Conservation (phyloP, 805 yeast genomes). For the Saturnispora diversa region DNA sequence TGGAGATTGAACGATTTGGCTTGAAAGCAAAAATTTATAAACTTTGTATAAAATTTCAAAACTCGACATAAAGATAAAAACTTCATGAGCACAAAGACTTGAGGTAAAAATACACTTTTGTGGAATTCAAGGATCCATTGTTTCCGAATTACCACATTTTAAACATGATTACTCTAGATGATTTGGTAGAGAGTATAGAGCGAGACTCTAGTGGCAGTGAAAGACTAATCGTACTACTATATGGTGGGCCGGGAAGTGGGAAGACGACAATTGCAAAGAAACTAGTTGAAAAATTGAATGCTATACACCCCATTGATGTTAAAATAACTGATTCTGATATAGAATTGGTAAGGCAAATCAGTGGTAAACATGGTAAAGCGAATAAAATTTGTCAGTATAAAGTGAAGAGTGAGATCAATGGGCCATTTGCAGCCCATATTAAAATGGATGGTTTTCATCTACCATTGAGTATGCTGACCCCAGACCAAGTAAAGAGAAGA, state of each 20-base stretch:
- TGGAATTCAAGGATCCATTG: slow-evolving; percentile 1
- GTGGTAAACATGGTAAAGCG: slow-evolving; percentile 1
- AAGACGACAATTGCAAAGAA: slow-evolving; percentile 57
- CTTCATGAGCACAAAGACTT: no score
- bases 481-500: slow-evolving; percentile 51
- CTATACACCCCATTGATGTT: slow-evolving; percentile 2
- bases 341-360: neutral
- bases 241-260: slow-evolving; percentile 84
- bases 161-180: neutral
- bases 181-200: neutral
- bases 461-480: slow-evolving; percentile 41
- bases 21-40: neutral
- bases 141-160: no score
- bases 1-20: slow-evolving; percentile 49
- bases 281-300: slow-evolving; percentile 37
- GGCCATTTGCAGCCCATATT: slow-evolving; percentile 37
- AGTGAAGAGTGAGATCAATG: neutral
- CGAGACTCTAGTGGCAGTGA: neutral
- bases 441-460: slow-evolving; percentile 78
- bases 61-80: no score
- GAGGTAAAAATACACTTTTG: no score
- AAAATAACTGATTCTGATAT: neutral
- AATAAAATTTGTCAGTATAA: slow-evolving; percentile 9
- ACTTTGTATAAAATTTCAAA: neutral
- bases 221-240: slow-evolving; percentile 48